Evolutionary conservation across 805 yeast genomes (phyloP), one percentile per base, ranked within the genome.

Genomic region (Teunomyces pallodes): DNA sequence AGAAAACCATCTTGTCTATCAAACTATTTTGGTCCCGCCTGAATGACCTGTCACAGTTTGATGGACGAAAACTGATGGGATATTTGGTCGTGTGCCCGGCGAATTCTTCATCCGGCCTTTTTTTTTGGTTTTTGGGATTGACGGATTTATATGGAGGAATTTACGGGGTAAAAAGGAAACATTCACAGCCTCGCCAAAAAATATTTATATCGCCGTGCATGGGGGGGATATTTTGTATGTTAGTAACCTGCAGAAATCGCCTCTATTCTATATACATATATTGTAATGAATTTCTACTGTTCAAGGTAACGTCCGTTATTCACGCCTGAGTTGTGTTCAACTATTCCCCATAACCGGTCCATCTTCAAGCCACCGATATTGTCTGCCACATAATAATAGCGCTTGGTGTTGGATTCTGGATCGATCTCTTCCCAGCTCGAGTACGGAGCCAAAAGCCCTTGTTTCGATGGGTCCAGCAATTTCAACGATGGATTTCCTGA

Each of bases 331-430:
- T 84, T 82, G 43, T 70, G 69, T 60, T 89, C 96, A 1, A 86
- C 80, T n/a, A 87, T 79, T 0, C 91, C 90, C 92, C 96, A 85
- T 4, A 88, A 66, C 46, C 96, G 70, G 57, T 88, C 94, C 96
- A 88, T 88, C 54, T 81, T 81, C 61, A 86, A 68, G 2, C 95
- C 95, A 2, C 96, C 94, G 39, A 86, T 71, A 54, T 87, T 85
- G 58, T 88, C 95, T 12, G 76, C 79, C 2, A 88, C 78, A 57
- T 82, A 86, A 61, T 72, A 82, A 13, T 67, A 62, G 42, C 77
- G 68, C 8, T 65, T 61, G 3, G 57, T 53, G 1, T 69, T 69
- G 5, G 71, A 54, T 27, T 64, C 66, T 5, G 64, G 59, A 40
- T 74, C 76, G 10, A 56, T 55, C 38, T 75, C 76, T 30, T 69